Conservation (phyloP, 345 rosid genomes). For the Corymbia maculata region DNA sequence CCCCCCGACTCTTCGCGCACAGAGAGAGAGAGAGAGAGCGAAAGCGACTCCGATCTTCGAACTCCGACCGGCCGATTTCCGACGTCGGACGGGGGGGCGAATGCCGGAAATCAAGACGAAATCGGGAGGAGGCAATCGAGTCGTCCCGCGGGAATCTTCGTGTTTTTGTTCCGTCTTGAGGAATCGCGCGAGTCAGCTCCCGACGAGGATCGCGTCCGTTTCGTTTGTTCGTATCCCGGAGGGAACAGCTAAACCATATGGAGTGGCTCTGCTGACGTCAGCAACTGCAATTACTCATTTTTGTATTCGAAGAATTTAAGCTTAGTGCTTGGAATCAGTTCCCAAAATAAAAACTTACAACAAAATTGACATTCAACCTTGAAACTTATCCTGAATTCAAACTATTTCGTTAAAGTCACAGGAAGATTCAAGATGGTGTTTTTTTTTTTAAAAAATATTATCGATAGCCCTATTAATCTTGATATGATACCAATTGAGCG, state of each 20-base stretch:
- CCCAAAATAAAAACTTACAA: background rate
- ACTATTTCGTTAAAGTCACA: no score
- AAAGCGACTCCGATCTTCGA: background rate
- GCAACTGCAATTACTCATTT: rapidly evolving
- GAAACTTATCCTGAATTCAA: no score
- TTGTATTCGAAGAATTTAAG: no score
- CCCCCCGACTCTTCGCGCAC: background rate
- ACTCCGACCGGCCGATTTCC: background rate
- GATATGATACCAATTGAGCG: rapidly evolving
- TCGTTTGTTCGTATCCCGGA: background rate
- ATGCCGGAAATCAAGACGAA: background rate
- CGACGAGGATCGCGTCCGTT: background rate
- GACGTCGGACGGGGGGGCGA: background rate
- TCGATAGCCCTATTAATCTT: background rate
- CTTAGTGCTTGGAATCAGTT: background rate
- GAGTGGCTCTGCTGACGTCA: no score
- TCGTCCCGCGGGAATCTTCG: background rate
- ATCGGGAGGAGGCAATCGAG: background rate
- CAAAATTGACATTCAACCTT: background rate
- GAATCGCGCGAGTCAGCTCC: background rate
- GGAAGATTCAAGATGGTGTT: background rate
- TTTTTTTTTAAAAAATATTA: no score
- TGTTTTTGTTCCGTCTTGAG: background rate
- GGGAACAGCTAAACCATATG: background rate
- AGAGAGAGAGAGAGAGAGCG: no score